phyloP scores from a whole-genome alignment of 2,329 filamentous ascomycete genomes.

The Colletotrichum tamarilloi region DNA sequence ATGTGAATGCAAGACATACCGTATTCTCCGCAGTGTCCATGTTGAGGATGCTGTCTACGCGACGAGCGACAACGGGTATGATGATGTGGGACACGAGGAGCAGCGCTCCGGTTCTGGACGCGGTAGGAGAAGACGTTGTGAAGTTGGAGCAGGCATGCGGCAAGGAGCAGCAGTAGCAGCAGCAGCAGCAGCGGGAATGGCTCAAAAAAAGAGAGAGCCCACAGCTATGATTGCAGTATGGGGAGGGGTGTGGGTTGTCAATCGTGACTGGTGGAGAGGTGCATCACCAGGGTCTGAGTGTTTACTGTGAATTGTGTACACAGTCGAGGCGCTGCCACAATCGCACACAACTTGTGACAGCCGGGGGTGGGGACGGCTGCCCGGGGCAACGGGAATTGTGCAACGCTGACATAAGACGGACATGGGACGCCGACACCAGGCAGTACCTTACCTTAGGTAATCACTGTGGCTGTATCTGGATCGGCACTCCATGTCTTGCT shows the following conservation, averaged over 20 bases:
- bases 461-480: background rate
- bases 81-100: constrained; percentile 47
- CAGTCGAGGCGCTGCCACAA: too few relatives aligned
- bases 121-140: constrained; percentile 42
- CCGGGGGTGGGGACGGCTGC: background rate
- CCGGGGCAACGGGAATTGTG: constrained; percentile 18
- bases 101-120: constrained; percentile 48
- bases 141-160: constrained; percentile 36
- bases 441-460: background rate
- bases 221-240: constrained; percentile 32
- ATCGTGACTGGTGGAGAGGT: constrained; percentile 31
- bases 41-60: constrained; percentile 43
- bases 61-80: constrained; percentile 28
- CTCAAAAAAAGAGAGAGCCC: constrained; percentile 4
- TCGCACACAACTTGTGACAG: background rate
- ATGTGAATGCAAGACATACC: constrained; percentile 40
- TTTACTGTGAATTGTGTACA: constrained; percentile 26
- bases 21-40: constrained; percentile 50
- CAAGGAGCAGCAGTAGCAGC: background rate
- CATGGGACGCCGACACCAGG: background rate
- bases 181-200: background rate
- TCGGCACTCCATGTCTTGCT: background rate
- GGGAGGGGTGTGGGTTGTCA: constrained; percentile 34
- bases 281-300: constrained; percentile 12
- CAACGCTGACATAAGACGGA: background rate